Base-by-base conservation (phyloP, 73 alveolate genomes). In the Tetrahymena thermophila region DNA sequence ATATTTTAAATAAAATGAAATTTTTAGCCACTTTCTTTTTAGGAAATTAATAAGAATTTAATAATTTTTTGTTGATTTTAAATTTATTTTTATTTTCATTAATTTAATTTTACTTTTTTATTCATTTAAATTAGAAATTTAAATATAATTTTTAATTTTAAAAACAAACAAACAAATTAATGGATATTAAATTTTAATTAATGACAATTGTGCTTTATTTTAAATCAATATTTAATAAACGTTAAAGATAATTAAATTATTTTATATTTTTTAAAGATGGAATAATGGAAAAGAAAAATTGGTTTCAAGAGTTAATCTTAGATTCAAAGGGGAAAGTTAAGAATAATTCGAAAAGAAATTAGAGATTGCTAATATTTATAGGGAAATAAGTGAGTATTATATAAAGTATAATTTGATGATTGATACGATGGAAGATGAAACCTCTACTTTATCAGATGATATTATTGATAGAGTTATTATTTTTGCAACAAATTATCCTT, bases 351-450 rank as follows among this genome's bases (percentile, higher is more conserved):
- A 95, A 35, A 23, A 85, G 35, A 34, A 95, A 40, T 35, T 95
- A 56, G 95, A 95, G 35, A 85, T 95, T 28, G 97, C 97, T 25
- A 94, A 85, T 95, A 55, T 84, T 43, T 95, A 85, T 89, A 95
- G 97, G 38, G 94, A 95, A 35, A 85, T 89, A 34, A 50, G 94
- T 34, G 97, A 95, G 93, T 94, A 85, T 31, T 95, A 85, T 34
- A 95, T 95, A 21, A 95, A 95, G 58, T 95, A 95, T 55, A 95
- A 95, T 35, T 95, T 85, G 35, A 95, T 95, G 97, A 95, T 95
- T 71, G 97, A 95, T 85, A 85, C 93, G 34, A 95, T 95, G 97
- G 97, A 95, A 50, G 97, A 95, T 44, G 93, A 55, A 85, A 95
- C 97, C 3, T 50, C 94, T 1, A 28, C 23, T 21, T 35, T 95